These are phyloP conservation scores for Xerocomus brunneocitrinus DNA, from an alignment of 768 basidiomycete species.

Conservation along the genomic window DNA sequence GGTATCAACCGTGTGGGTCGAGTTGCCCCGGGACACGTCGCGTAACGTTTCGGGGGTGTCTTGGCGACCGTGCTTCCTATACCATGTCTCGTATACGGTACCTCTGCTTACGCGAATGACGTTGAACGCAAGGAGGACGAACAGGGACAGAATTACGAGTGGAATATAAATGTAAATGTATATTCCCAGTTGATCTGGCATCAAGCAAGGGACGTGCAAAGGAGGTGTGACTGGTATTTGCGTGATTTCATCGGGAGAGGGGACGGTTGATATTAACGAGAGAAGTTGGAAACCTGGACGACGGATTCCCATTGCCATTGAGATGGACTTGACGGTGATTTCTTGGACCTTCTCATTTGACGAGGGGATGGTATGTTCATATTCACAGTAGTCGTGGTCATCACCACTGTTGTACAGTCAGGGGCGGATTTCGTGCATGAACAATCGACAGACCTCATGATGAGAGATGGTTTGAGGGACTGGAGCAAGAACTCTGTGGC, in stretches of 20 bases:
- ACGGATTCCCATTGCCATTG: slow-evolving; percentile 83
- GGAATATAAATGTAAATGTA: slow-evolving; percentile 74
- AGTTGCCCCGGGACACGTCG: slow-evolving; percentile 9
- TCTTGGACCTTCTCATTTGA: slow-evolving; percentile 47
- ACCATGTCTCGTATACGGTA: slow-evolving; percentile 5
- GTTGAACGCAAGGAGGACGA: slow-evolving; percentile 37
- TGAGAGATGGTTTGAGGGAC: slow-evolving; percentile 55
- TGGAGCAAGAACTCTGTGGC: slow-evolving; percentile 65
- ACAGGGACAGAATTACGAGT: slow-evolving; percentile 55
- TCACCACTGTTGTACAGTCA: slow-evolving; percentile 58
- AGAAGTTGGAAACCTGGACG: slow-evolving; percentile 88
- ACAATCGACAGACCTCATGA: slow-evolving; percentile 60
- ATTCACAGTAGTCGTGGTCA: slow-evolving; percentile 94
- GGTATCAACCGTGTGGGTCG: slow-evolving; percentile 1
- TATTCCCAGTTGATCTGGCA: slow-evolving; percentile 82
- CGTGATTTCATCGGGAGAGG: slow-evolving; percentile 26
- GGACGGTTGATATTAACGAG: slow-evolving; percentile 51
- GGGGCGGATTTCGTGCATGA: not conserved
- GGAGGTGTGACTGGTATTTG: slow-evolving; percentile 29
- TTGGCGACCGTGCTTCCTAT: slow-evolving; percentile 6
- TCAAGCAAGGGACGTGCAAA: slow-evolving; percentile 63
- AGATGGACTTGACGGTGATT: slow-evolving; percentile 84
- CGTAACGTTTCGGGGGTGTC: slow-evolving; percentile 4
- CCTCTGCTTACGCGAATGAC: slow-evolving; percentile 11
- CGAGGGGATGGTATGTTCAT: slow-evolving; percentile 41